phyloP scores from a whole-genome alignment of 768 basidiomycete species.

The Boletus rubroflammeus region DNA sequence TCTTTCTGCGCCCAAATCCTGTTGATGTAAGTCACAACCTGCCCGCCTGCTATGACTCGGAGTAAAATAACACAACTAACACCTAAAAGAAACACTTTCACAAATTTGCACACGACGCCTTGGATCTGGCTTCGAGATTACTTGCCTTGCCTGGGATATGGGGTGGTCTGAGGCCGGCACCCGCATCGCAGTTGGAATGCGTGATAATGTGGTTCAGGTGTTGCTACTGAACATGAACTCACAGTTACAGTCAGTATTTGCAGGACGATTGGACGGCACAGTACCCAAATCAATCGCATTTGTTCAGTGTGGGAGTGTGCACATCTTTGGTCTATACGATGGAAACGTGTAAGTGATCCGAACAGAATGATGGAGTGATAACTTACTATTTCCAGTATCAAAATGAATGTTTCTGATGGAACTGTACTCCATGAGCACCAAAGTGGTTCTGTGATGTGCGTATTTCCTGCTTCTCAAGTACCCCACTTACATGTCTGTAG shows the following conservation, averaged over 20 bases:
- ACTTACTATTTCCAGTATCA: neutral
- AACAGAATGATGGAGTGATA: neutral
- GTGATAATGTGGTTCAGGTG: conserved; percentile 6
- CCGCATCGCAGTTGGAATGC: neutral
- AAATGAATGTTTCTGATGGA: conserved; percentile 2
- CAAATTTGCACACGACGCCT: neutral
- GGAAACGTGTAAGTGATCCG: neutral
- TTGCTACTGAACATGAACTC: neutral
- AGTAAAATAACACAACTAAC: neutral
- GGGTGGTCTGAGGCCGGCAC: neutral
- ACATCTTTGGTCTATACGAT: conserved; percentile 8
- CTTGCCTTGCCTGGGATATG: neutral
- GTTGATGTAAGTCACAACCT: conserved; percentile 7
- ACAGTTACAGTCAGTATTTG: conserved; percentile 4
- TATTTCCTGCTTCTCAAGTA: neutral
- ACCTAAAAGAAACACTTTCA: conserved; percentile 2
- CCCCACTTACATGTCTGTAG: neutral
- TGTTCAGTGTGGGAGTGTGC: neutral
- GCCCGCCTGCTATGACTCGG: too few species aligned
- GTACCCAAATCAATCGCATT: conserved; percentile 6
- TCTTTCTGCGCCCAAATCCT: conserved; percentile 2
- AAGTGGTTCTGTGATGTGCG: conserved; percentile 7
- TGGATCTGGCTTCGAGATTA: neutral
- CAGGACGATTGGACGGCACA: neutral
- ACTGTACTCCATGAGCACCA: neutral